phyloP scores from a whole-genome alignment of 495 filamentous ascomycete species.

The Aspergillus coremiiformis region DNA sequence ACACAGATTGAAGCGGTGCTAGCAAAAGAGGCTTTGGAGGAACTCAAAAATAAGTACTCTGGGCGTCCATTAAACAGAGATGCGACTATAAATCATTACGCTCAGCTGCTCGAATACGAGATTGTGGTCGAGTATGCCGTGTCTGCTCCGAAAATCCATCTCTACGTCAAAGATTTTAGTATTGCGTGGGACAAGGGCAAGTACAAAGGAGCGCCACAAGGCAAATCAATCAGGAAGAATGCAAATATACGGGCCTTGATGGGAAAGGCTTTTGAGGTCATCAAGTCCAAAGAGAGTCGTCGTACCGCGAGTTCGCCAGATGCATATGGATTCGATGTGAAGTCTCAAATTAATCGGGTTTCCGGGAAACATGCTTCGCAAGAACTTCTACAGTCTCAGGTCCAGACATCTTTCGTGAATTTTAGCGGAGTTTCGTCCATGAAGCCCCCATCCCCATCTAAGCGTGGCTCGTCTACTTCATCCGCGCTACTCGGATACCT shows the following conservation, averaged over 20 bases:
- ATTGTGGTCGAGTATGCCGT: constrained; percentile 30
- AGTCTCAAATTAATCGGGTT: not conserved
- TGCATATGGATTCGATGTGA: not conserved
- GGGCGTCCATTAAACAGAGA: constrained; percentile 14
- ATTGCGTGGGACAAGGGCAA: constrained; percentile 23
- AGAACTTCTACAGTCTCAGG: constrained; percentile 2
- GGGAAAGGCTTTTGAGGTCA: not conserved
- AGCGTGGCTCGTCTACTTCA: not conserved
- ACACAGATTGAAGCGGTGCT: constrained; percentile 36
- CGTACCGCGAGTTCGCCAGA: not conserved
- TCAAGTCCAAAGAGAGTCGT: not conserved
- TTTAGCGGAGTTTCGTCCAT: not conserved
- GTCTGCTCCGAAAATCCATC: constrained; percentile 19
- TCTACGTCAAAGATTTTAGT: constrained; percentile 32
- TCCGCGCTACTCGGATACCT: constrained; percentile 1
- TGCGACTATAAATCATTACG: constrained; percentile 20
- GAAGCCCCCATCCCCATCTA: not conserved
- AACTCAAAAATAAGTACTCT: constrained; percentile 9
- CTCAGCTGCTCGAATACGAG: constrained; percentile 34
- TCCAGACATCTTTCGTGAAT: not conserved
- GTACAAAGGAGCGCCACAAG: constrained; percentile 18
- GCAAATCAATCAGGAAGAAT: constrained; percentile 16
- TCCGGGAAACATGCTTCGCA: constrained; percentile 1
- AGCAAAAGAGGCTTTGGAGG: constrained; percentile 16
- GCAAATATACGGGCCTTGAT: constrained; percentile 13